A percentile compares a stretch with the other conserved stretches of the same genome.
Conservation (phyloP, 2,329 filamentous ascomycete genomes). For the Sporothrix humicola region DNA sequence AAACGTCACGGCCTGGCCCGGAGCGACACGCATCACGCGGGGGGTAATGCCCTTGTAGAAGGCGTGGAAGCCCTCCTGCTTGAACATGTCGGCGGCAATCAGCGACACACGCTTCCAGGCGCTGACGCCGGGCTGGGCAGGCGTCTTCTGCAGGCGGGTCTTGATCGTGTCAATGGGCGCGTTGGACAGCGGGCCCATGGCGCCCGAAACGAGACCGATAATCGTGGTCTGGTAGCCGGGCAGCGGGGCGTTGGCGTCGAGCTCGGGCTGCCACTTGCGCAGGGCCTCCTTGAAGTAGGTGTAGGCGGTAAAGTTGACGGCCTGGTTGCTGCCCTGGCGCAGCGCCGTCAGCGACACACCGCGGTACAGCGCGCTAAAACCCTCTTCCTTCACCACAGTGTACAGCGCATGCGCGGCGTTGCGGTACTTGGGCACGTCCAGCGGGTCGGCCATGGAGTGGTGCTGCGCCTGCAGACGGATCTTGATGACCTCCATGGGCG, state of each 20-base stretch:
- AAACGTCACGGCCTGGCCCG: conserved; percentile 82
- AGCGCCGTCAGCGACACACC: conserved; percentile 93
- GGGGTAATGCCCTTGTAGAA: conserved; percentile 99
- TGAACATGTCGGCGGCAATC: conserved; percentile 86
- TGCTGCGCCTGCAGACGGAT: conserved; percentile 97
- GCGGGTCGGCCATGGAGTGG: conserved; percentile 95
- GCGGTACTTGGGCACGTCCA: conserved; percentile 95
- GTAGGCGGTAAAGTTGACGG: conserved; percentile 98
- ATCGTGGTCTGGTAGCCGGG: conserved; percentile 89
- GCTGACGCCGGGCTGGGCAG: conserved; percentile 78
- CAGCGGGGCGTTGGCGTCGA: conserved; percentile 63
- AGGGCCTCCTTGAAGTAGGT: conserved; percentile 86
- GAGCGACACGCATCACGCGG: conserved; percentile 94
- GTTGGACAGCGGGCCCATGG: conserved; percentile 95
- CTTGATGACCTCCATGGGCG: conserved; percentile 99
- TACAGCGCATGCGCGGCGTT: conserved; percentile 84
- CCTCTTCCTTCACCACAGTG: conserved; percentile 92
- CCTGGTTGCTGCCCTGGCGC: conserved; percentile 95
- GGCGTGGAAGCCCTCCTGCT: conserved; percentile 89
- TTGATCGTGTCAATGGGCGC: conserved; percentile 99
- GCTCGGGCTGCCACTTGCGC: conserved; percentile 73
- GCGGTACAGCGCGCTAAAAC: conserved; percentile 83
- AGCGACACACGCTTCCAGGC: conserved; percentile 77
- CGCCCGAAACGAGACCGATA: conserved; percentile 88
- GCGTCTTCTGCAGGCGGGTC: conserved; percentile 90